These are phyloP conservation scores for Leccinum incarnatum DNA, from an alignment of 768 basidiomycete species.

Conservation along the genomic window DNA sequence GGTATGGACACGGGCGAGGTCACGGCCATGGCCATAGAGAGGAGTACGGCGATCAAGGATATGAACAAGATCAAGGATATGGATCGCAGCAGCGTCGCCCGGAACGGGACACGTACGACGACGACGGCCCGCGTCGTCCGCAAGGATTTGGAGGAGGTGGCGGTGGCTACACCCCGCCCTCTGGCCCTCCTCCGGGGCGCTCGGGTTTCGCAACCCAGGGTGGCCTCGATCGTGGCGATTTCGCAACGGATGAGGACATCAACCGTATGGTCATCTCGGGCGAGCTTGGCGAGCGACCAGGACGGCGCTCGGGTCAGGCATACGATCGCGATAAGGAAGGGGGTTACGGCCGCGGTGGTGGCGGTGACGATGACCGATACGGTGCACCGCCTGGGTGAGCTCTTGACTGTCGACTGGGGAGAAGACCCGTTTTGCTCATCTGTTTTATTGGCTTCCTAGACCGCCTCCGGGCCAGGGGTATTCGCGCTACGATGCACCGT, in stretches of 20 bases:
- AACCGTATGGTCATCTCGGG: slow-evolving; percentile 20
- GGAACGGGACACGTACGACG: not conserved
- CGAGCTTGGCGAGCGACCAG: not conserved
- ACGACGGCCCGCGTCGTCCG: not conserved
- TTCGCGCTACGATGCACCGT: slow-evolving; percentile 9
- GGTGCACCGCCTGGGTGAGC: slow-evolving; percentile 17
- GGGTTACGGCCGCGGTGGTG: not conserved
- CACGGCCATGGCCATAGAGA: not conserved
- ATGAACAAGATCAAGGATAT: not conserved
- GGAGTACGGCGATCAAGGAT: not conserved
- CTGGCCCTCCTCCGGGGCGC: slow-evolving; percentile 4
- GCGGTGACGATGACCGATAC: not conserved
- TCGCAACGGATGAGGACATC: slow-evolving; percentile 29
- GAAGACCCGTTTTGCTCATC: not conserved
- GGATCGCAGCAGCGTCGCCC: not conserved
- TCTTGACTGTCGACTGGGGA: not conserved
- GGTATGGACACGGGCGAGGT: not conserved
- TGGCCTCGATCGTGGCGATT: slow-evolving; percentile 24
- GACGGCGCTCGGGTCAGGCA: not conserved
- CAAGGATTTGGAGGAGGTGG: not conserved
- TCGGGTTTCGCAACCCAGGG: slow-evolving; percentile 4
- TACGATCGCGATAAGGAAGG: not conserved
- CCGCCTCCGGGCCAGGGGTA: not conserved
- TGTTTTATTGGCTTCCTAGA: not conserved
- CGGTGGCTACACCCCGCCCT: not conserved